Base-by-base conservation (phyloP, 73 alveolate genomes). In the Effrenium voratum region DNA sequence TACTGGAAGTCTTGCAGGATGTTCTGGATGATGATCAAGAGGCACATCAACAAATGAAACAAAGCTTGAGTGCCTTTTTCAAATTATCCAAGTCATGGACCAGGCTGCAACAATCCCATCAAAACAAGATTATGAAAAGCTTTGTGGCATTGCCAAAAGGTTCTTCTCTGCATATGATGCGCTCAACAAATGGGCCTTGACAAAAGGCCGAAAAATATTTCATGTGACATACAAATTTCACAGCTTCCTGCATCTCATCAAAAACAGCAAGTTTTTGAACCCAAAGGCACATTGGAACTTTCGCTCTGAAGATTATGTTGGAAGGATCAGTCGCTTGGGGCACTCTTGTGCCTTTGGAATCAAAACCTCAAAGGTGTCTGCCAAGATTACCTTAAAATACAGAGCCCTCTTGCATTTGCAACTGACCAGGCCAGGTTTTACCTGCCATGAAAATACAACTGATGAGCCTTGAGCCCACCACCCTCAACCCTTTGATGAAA, bases 231-330 rank as follows among this genome's bases (percentile, higher is more conserved):
- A 8, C 73, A 81, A 81, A 41, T 34, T 24, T 50, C 92, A 81
- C 75, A 49, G 47, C 47, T 8, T 0, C 45, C 93, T 52, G 55
- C 93, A 84, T 43, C 34, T 84, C 43, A 30, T 84, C 60, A 4
- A 8, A 24, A 34, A 55, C 80, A n/a, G 55, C 38, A 13, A 43
- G 41, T 32, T 36, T 59, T 22, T 84, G 77, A 84, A 84, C 59
- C 93, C 93, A 34, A 55, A 43, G 79, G 19, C 6, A 41, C 44
- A 44, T n/a, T 84, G 93, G 93, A 84, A 84, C 47, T 84, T 84
- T 32, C 5, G 93, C 41, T 5, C 60, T 19, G 93, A 84, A 26
- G 93, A 84, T 26, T 84, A 3, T 5, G 93, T 84, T 13, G 73
- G 76, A 2, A 52, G 50, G 38, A 82, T 82, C 36, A 3, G 55